phyloP scores from a whole-genome alignment of 331 rosid genomes.

The Quercus lobata region DNA sequence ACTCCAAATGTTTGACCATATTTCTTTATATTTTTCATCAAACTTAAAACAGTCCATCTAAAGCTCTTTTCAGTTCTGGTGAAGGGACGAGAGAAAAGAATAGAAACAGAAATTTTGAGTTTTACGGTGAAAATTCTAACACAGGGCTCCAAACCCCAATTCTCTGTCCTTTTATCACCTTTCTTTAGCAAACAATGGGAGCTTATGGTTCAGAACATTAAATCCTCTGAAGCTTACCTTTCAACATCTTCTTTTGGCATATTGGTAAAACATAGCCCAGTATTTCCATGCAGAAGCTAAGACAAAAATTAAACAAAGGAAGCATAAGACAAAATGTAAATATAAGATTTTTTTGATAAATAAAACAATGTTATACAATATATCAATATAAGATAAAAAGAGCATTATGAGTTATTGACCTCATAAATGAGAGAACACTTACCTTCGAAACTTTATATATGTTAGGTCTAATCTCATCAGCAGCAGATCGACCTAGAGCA shows the following conservation, averaged over 20 bases:
- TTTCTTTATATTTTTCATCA: too few species aligned
- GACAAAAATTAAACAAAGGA: not conserved
- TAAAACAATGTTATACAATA: too few species aligned
- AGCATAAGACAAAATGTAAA: not conserved
- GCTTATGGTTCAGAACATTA: not conserved
- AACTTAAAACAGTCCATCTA: too few species aligned
- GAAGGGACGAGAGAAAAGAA: too few species aligned
- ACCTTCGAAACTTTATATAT: slow-evolving; percentile 83
- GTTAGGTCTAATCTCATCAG: slow-evolving; percentile 60
- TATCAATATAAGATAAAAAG: not conserved
- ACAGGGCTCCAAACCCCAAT: not conserved
- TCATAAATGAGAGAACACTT: not conserved
- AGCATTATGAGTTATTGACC: not conserved
- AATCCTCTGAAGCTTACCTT: slow-evolving; percentile 36
- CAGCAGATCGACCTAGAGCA: slow-evolving; percentile 68
- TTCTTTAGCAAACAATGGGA: not conserved
- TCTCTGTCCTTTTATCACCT: not conserved
- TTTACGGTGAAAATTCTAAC: not conserved
- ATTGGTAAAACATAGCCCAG: slow-evolving; percentile 78
- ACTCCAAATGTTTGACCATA: too few species aligned
- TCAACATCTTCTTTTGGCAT: slow-evolving; percentile 79
- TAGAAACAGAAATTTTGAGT: not conserved
- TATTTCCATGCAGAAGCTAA: slow-evolving; percentile 80
- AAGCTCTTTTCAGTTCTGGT: too few species aligned
- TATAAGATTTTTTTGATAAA: too few species aligned